Evolutionary conservation across 2,329 filamentous ascomycete species (phyloP).

Genomic region (Apiospora saccharicola): DNA sequence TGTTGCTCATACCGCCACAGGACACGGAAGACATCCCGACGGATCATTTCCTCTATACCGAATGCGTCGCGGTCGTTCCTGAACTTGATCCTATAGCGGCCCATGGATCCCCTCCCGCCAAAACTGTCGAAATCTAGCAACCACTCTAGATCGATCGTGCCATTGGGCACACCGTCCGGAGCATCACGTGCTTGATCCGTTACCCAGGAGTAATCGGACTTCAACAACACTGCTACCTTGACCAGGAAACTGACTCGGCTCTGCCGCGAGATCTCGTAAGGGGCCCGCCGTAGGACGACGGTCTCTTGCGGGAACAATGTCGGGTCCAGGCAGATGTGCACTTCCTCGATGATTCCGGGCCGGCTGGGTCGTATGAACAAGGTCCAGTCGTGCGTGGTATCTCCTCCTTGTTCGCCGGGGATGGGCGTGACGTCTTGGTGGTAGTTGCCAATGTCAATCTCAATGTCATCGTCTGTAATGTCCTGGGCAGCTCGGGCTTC

Average conservation of each 20-base stretch:
- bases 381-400: slow-evolving; percentile 52
- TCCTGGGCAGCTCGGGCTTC: slow-evolving; percentile 36
- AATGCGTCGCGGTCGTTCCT: slow-evolving; percentile 41
- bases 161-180: slow-evolving; percentile 40
- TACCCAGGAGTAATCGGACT: slow-evolving; percentile 52
- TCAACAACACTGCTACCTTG: slow-evolving; percentile 47
- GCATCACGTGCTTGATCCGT: slow-evolving; percentile 45
- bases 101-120: slow-evolving; percentile 45
- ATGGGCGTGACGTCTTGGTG: slow-evolving; percentile 40
- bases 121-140: slow-evolving; percentile 49
- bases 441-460: slow-evolving; percentile 52
- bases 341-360: slow-evolving; percentile 51
- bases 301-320: slow-evolving; percentile 49
- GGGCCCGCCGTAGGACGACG: slow-evolving; percentile 43
- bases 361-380: slow-evolving; percentile 53
- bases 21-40: too few relatives aligned
- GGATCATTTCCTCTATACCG: too few relatives aligned
- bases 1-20: too few relatives aligned
- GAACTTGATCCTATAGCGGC: slow-evolving; percentile 48
- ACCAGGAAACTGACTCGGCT: slow-evolving; percentile 48
- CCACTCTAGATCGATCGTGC: slow-evolving; percentile 49
- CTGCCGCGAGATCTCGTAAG: slow-evolving; percentile 48
- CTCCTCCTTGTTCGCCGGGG: slow-evolving; percentile 35
- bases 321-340: slow-evolving; percentile 50
- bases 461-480: slow-evolving; percentile 48